A percentile compares a stretch with the other conserved stretches of the same genome.
Conservation (phyloP, 805 yeast genomes). For the Sugiyamaella smithiae region DNA sequence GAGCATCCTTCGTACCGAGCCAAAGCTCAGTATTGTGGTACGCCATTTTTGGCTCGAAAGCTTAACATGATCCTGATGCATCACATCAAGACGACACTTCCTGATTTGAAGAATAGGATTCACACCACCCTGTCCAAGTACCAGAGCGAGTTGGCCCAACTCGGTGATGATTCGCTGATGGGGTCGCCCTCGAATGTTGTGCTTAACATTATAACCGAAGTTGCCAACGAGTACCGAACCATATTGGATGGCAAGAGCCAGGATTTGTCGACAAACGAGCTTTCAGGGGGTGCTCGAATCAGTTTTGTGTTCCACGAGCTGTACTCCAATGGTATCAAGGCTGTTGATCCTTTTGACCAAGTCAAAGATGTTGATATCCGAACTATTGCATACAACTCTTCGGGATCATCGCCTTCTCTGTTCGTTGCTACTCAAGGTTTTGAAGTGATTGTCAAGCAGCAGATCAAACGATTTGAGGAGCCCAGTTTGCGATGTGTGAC, state of each 20-base stretch:
- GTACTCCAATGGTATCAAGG: constrained; percentile 84
- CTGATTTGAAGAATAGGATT: constrained; percentile 89
- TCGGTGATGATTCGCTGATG: constrained; percentile 74
- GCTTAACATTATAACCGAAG: constrained; percentile 85
- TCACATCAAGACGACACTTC: constrained; percentile 84
- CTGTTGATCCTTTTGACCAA: constrained; percentile 94
- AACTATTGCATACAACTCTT: constrained; percentile 93
- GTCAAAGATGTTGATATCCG: constrained; percentile 94
- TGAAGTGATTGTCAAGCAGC: constrained; percentile 92
- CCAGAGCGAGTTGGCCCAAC: constrained; percentile 66
- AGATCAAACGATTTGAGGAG: constrained; percentile 89
- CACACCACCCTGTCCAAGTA: constrained; percentile 82
- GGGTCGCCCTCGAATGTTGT: constrained; percentile 89
- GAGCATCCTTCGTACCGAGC: constrained; percentile 86
- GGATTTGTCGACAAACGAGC: constrained; percentile 83
- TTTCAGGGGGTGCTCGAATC: constrained; percentile 97
- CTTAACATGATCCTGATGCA: constrained; percentile 82
- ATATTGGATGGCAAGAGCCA: constrained; percentile 89
- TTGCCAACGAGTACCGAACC: constrained; percentile 85
- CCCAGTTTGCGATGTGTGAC: constrained; percentile 87
- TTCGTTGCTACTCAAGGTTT: constrained; percentile 97
- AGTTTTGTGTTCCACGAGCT: constrained; percentile 96
- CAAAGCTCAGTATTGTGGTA: constrained; percentile 95
- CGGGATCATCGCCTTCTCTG: constrained; percentile 93
- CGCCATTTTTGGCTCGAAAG: constrained; percentile 94